Conservation (phyloP, 2,329 filamentous ascomycete genomes). For the Colletotrichum tropicale region DNA sequence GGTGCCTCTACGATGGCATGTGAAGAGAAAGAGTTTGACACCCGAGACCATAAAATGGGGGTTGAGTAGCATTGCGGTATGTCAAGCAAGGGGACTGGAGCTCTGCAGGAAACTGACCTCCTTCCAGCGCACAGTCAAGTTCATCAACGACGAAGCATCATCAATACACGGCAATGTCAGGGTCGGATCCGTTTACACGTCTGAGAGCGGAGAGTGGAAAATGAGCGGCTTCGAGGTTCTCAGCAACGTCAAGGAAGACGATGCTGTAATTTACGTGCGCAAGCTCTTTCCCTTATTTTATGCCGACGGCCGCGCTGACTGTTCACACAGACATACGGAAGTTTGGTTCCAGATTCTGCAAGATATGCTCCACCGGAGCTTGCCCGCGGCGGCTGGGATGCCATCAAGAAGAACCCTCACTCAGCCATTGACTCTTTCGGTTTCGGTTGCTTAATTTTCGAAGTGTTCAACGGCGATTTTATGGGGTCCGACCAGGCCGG, state of each 20-base stretch:
- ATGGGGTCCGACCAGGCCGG: constrained; percentile 78
- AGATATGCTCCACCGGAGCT: constrained; percentile 90
- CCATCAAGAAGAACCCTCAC: constrained; percentile 81
- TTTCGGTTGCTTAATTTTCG: constrained; percentile 82
- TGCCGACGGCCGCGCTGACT: constrained; percentile 10
- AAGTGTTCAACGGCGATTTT: constrained; percentile 90
- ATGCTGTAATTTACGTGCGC: constrained; percentile 78
- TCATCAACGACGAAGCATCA: constrained; percentile 91
- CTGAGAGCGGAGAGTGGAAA: constrained; percentile 98
- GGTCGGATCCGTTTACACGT: constrained; percentile 87
- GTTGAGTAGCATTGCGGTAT: constrained; percentile 80
- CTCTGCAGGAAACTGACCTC: background rate
- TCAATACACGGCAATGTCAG: constrained; percentile 90
- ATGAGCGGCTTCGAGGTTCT: constrained; percentile 91
- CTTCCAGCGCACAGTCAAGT: constrained; percentile 82
- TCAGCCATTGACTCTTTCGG: constrained; percentile 87
- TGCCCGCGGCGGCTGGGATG: constrained; percentile 86
- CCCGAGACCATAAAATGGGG: constrained; percentile 98
- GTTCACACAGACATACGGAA: constrained; percentile 74
- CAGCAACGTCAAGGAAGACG: constrained; percentile 95
- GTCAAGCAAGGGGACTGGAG: constrained; percentile 21
- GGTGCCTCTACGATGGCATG: constrained; percentile 86
- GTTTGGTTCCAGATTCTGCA: constrained; percentile 81
- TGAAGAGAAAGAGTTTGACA: constrained; percentile 84
- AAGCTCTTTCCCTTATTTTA: background rate